phyloP scores from a whole-genome alignment of 139 green algal species.

The Chlorella vulgaris region DNA sequence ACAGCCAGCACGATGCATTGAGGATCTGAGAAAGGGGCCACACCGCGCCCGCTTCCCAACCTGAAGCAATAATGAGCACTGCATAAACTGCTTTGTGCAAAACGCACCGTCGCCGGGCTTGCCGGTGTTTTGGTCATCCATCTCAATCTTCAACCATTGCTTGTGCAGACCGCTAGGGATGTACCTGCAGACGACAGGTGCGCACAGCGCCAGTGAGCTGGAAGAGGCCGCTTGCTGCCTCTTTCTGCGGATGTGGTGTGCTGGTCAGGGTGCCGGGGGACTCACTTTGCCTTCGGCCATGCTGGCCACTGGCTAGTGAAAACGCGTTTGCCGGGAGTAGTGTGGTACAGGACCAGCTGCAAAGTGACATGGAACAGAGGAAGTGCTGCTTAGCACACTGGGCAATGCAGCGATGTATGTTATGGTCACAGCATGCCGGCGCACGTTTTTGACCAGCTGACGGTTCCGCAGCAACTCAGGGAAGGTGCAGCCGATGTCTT shows the following conservation, averaged over 20 bases:
- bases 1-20: background rate
- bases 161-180: background rate
- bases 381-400: too few species aligned
- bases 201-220: too few species aligned
- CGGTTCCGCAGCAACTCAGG: background rate
- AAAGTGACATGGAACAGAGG: background rate
- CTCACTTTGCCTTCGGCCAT: background rate
- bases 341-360: background rate
- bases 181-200: background rate
- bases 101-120: background rate
- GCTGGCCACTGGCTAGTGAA: background rate
- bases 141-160: background rate
- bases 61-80: too few species aligned
- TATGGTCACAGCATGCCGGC: too few species aligned
- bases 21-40: background rate
- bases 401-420: too few species aligned
- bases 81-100: too few species aligned
- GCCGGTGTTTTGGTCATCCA: background rate
- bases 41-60: background rate
- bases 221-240: too few species aligned
- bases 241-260: too few species aligned
- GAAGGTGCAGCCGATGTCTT: background rate
- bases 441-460: background rate
- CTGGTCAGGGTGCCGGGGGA: too few species aligned
- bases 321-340: background rate